Evolutionary conservation across 768 basidiomycete species (phyloP).

Genomic region (Pulveroboletus sp.): DNA sequence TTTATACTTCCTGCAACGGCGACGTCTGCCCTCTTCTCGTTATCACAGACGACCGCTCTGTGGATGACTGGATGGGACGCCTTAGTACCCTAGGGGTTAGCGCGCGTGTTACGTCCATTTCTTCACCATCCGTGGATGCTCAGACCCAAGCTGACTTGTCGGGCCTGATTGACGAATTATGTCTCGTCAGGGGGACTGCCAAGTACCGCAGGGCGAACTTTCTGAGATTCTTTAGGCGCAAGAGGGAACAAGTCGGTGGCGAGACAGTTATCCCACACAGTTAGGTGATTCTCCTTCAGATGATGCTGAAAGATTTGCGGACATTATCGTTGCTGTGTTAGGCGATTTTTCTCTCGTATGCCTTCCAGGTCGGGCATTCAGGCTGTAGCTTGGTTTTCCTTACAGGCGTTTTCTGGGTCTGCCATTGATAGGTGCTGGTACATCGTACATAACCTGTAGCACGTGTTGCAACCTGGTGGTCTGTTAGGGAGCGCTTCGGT

Average conservation of each 20-base stretch:
- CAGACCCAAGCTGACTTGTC: conserved; percentile 1
- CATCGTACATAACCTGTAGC: too few species aligned
- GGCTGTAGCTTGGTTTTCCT: not conserved
- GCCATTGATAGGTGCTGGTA: not conserved
- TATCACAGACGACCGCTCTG: conserved; percentile 9
- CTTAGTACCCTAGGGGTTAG: conserved; percentile 10
- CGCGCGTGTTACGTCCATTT: conserved; percentile 11
- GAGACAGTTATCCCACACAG: not conserved
- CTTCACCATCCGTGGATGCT: not conserved
- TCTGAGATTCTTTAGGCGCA: conserved; percentile 15
- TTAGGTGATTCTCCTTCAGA: not conserved
- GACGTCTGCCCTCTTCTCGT: conserved; percentile 25
- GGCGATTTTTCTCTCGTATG: not conserved
- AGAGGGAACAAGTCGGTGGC: conserved; percentile 6
- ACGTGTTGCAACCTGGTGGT: too few species aligned
- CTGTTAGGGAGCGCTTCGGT: too few species aligned
- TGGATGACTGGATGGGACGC: conserved; percentile 8
- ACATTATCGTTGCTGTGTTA: not conserved
- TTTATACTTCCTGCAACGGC: conserved; percentile 17
- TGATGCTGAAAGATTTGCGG: not conserved
- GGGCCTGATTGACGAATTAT: conserved; percentile 18
- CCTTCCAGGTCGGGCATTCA: too few species aligned
- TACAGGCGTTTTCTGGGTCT: not conserved
- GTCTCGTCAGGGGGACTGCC: conserved; percentile 21
- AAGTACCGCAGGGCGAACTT: conserved; percentile 13